Evolutionary conservation across 257 asterid species (phyloP).

Genomic region (Nicotiana attenuata): DNA sequence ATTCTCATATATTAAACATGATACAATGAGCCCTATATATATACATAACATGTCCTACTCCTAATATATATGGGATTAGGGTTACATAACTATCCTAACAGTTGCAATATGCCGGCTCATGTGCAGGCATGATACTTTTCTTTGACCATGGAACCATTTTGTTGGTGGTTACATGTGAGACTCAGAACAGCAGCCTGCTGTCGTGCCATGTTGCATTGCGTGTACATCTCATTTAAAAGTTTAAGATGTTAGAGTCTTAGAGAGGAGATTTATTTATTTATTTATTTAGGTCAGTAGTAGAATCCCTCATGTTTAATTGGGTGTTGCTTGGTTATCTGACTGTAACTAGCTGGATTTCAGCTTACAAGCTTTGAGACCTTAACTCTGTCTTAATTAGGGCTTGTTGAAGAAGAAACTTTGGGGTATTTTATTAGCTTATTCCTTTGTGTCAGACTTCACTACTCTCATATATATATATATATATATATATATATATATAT

Average conservation of each 20-base stretch:
- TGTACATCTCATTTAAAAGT: not conserved
- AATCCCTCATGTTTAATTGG: not conserved
- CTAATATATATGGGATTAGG: no score
- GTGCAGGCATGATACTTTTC: not conserved
- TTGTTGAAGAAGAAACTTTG: not conserved
- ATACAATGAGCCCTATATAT: no score
- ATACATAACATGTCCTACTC: no score
- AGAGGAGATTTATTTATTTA: not conserved
- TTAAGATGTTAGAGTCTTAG: not conserved
- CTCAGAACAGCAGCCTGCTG: not conserved
- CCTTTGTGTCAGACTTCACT: not conserved
- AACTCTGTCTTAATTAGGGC: not conserved
- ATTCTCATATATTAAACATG: no score
- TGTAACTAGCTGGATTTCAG: not conserved
- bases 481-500: no score
- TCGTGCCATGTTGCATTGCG: not conserved
- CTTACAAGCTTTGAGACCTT: not conserved
- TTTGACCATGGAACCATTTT: constrained; percentile 1
- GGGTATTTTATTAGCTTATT: not conserved
- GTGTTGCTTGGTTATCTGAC: constrained; percentile 8
- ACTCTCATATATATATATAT: not conserved
- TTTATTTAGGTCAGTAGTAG: not conserved
- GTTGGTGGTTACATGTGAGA: not conserved
- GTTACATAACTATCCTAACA: no score
- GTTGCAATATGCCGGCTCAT: not conserved